Base-by-base conservation (phyloP, 371 early-diverging fungal species). In the Apophysomyces elegans region DNA sequence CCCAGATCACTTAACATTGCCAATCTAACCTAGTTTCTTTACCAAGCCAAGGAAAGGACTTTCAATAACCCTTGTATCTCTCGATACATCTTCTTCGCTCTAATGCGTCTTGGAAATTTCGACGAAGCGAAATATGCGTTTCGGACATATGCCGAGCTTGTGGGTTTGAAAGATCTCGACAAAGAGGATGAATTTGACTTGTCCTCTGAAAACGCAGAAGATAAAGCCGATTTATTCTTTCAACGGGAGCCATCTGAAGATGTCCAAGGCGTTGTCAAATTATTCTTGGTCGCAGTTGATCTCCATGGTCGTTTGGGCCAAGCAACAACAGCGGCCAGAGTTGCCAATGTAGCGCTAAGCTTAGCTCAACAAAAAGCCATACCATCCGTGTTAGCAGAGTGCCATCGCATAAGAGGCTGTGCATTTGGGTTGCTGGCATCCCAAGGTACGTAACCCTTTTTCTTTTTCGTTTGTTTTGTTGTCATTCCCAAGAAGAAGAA, bases 51-150 rank as follows among this genome's bases (percentile, higher is more conserved):
- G 1, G 77, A 79, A 61, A 79, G 79, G 59, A 91, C 92, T 0
- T 92, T 88, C 73, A 90, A 93, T 67, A 87, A 88, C 37, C 86
- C 90, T 16, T 80, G 81, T 1, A 76, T 92, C 32, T 56, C 84
- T 36, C 88, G 91, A 0, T 87, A 83, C 67, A 72, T 90, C 13
- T 81, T 88, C 64, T 83, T 82, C 45, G 73, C 85, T 0, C 72
- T 91, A 18, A 68, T 86, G 11, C 77, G 75, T 16, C 62, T 88
- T 32, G 91, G 92, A 18, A 86, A 90, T 61, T 88, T 85, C 65
- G 87, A 89, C 58, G 93, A 93, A 72, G 91, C 91, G 0, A 79
- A 82, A 14, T 66, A 84, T 70, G 86, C 91, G 5, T 68, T 91
- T 1, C 75, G 80, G 37, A 75, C 87, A 1, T 93, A 93, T 67